Base-by-base conservation (phyloP, 2,329 filamentous ascomycete genomes). In the Fusarium pininemorale region DNA sequence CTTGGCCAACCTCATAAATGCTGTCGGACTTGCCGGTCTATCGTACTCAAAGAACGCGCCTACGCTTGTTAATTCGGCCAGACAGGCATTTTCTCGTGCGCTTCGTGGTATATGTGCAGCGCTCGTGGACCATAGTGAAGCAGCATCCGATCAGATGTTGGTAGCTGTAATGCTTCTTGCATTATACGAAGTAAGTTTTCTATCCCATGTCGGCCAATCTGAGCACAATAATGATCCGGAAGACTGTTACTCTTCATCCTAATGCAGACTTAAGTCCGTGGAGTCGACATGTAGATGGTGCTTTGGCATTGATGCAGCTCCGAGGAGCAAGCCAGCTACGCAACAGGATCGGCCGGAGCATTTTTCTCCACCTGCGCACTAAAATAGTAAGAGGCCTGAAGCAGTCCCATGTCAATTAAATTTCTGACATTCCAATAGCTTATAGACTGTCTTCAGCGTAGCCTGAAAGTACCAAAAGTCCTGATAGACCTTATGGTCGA, bases 371-470 rank as follows among this genome's bases (percentile, higher is more conserved):
- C 16, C 26, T 53, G 0, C 50, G 50, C 16, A 38, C 50, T 38
- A n/a, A 53, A 11, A 53, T 53, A 24, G 50, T 53, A 1, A 3
- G n/a, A 22, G 14, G 32, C 14, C 32, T 8, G 0, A 16, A 8
- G 3, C 7, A 35, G 32, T 35, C 32, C 32, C 7, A 35, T 35
- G 7, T 15, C 32, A 8, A 0, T 8, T 0, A 1, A 35, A 35
- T 35, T 7, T 53, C 50, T 53, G 7, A 53, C 28, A 2, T 22
- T 24, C 5, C 4, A 20, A 26, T 26, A 53, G 50, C 30, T 53
- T 8, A 38, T 28, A n/a, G n/a, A 53, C 12, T 53, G 50, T 8
- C 50, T 53, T 4, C 50, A 53, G 50, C 32, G 50, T 9, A 12
- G 11, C 7, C n/a, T 20, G 7, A 5, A 1, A 0, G n/a, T 53